Base-by-base conservation (phyloP, 2,329 filamentous ascomycete species). In the Alternaria sp. region DNA sequence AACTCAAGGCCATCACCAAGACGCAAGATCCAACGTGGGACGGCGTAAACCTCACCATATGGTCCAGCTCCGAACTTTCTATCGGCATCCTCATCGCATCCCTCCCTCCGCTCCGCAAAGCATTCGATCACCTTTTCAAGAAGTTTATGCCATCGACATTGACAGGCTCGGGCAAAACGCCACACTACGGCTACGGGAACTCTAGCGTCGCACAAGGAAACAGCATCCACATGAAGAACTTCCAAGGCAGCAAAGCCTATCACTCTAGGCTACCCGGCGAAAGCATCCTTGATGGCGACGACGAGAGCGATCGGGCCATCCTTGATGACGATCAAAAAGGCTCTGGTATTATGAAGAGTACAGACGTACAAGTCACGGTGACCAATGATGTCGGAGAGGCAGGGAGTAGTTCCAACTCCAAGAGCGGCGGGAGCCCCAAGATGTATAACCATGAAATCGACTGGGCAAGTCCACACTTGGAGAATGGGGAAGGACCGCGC, bases 231-330 rank as follows among this genome's bases (percentile, higher is more conserved):
- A 63, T 69, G 67, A 57, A 63, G 13, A 66, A 64, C 30, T 61
- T 71, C 25, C 57, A 62, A 40, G 52, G 49, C 44, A 70, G 68
- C 54, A 72, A 70, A 49, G 69, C 69, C 26, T 72, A 72, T 30
- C 69, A 70, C 32, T 68, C 65, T 40, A 64, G 68, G 6, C 30
- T 69, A 21, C 67, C 64, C 6, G 67, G 68, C 7, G 73, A 75
- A 28, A 73, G 68, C 13, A 54, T 68, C n/a, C 54, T 74, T 1
- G 70, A 73, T n/a, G 61, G 58, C 6, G 71, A 74, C 43, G 68
- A 69, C 36, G 72, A 74, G 17, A 75, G 73, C 52, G 73, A 75
- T 59, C 67, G 69, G 12, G 72, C 70, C 3, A 74, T 75, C 6
- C 26, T 75, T 6, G 68, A 72, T 1, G 65, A 66, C 3, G 69